phyloP scores from a whole-genome alignment of 305 asterid genomes.

The Fraxinus xanthoxyloides region DNA sequence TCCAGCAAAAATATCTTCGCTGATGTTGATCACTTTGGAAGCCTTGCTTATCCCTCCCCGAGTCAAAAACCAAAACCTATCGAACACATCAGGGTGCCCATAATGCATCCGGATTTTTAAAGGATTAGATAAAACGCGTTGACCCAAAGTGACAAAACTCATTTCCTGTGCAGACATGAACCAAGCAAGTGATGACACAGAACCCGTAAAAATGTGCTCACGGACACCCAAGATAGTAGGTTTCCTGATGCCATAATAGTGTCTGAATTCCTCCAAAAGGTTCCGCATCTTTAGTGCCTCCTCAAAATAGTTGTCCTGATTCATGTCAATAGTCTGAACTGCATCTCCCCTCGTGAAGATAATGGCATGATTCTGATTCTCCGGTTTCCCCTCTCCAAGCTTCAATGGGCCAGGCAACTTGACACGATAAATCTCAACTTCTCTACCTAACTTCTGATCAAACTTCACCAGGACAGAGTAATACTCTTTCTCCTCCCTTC shows the following conservation, averaged over 20 bases:
- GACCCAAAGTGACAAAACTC: constrained; percentile 69
- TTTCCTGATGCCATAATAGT: constrained; percentile 51
- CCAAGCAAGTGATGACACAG: constrained; percentile 71
- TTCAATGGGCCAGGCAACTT: constrained; percentile 64
- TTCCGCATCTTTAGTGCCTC: constrained; percentile 70
- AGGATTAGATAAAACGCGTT: constrained; percentile 65
- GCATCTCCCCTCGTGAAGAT: constrained; percentile 70
- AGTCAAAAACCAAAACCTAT: constrained; percentile 65
- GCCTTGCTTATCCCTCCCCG: constrained; percentile 75
- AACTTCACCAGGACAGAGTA: constrained; percentile 62
- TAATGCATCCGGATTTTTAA: constrained; percentile 67
- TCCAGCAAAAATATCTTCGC: constrained; percentile 69
- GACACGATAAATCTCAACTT: constrained; percentile 65
- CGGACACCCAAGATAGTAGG: constrained; percentile 65
- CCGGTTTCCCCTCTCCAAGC: constrained; percentile 73
- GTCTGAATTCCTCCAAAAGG: constrained; percentile 55
- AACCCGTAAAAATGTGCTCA: constrained; percentile 63
- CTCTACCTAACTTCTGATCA: constrained; percentile 42
- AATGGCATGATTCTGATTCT: constrained; percentile 66
- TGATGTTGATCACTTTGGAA: constrained; percentile 58
- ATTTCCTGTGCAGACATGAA: constrained; percentile 70
- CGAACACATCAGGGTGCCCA: constrained; percentile 67
- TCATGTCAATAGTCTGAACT: constrained; percentile 65
- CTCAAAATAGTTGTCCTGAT: constrained; percentile 66
- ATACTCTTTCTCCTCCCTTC: constrained; percentile 48